A percentile compares a stretch with the other conserved stretches of the same genome.
Evolutionary conservation across 2,329 filamentous ascomycete genomes (phyloP).

Genomic region (Penicillium thymicola): DNA sequence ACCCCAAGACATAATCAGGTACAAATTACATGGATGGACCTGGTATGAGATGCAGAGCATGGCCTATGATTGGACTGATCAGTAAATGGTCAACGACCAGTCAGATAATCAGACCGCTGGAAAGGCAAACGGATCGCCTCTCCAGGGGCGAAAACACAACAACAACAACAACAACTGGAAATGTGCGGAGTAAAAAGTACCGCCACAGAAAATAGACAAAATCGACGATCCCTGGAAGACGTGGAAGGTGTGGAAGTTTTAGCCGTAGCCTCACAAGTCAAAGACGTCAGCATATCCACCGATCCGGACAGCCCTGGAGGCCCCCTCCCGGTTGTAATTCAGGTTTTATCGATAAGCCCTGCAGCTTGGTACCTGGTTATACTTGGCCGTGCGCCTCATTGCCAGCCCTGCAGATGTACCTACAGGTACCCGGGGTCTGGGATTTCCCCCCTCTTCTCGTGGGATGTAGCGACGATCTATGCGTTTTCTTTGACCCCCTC

Average conservation of each 20-base stretch:
- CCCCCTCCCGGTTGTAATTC: constrained; percentile 3
- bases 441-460: constrained; percentile 3
- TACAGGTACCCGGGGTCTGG: constrained; percentile 20
- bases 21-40: constrained; percentile 18
- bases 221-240: not conserved
- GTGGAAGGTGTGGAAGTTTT: not conserved
- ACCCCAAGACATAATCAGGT: constrained; percentile 8
- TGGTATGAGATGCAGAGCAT: constrained; percentile 9
- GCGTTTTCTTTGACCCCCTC: not conserved
- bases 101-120: constrained; percentile 18
- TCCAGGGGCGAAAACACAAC: not conserved
- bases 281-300: constrained; percentile 18
- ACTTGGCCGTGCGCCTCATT: constrained; percentile 16
- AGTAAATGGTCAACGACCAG: not conserved
- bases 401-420: constrained; percentile 21
- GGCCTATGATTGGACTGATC: constrained; percentile 9
- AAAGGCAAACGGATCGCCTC: constrained; percentile 17
- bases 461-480: not conserved
- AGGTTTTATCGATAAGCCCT: constrained; percentile 25
- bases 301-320: not conserved
- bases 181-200: not conserved
- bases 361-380: constrained; percentile 24
- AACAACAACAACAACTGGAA: not conserved
- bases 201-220: not conserved
- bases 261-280: constrained; percentile 8